Evolutionary conservation across 192 early-diverging fungal species (phyloP).

Genomic region (Coemansia sp.): DNA sequence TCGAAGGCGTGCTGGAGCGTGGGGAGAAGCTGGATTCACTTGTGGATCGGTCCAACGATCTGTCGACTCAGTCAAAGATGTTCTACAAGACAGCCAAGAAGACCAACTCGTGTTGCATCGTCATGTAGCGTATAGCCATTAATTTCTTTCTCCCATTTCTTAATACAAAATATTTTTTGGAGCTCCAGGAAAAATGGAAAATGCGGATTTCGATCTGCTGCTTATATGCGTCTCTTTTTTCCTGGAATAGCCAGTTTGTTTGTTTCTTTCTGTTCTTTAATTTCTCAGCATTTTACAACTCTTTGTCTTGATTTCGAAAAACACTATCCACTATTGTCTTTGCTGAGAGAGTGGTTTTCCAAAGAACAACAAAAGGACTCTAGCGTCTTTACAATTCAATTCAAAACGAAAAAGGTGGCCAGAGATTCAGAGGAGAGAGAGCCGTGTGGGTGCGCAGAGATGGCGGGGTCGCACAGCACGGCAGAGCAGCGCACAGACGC

Average conservation of each 20-base stretch:
- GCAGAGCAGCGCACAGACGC: slow-evolving; percentile 17
- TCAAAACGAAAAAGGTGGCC: background rate
- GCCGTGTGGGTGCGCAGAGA: slow-evolving; percentile 1
- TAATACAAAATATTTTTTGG: background rate
- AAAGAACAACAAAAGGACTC: background rate
- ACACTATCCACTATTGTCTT: background rate
- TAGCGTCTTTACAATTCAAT: background rate
- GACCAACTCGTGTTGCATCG: slow-evolving; percentile 45
- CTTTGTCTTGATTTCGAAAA: background rate
- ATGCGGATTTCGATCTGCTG: slow-evolving; percentile 1
- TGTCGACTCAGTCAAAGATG: slow-evolving; percentile 89
- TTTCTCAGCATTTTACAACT: background rate
- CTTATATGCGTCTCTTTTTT: background rate
- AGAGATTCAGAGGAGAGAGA: background rate
- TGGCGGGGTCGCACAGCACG: background rate
- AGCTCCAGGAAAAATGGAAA: background rate
- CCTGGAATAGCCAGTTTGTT: background rate
- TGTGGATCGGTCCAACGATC: slow-evolving; percentile 75
- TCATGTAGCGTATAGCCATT: slow-evolving; percentile 1
- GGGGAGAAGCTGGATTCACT: slow-evolving; percentile 88
- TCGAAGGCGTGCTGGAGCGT: slow-evolving; percentile 84
- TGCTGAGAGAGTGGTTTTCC: background rate
- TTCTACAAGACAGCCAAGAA: slow-evolving; percentile 97
- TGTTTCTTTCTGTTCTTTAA: slow-evolving; percentile 1
- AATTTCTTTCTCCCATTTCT: background rate